Percentiles rank a stretch among this genome's conserved stretches.
Evolutionary conservation across 768 basidiomycete genomes (phyloP).

Genomic region (Russula sp.): DNA sequence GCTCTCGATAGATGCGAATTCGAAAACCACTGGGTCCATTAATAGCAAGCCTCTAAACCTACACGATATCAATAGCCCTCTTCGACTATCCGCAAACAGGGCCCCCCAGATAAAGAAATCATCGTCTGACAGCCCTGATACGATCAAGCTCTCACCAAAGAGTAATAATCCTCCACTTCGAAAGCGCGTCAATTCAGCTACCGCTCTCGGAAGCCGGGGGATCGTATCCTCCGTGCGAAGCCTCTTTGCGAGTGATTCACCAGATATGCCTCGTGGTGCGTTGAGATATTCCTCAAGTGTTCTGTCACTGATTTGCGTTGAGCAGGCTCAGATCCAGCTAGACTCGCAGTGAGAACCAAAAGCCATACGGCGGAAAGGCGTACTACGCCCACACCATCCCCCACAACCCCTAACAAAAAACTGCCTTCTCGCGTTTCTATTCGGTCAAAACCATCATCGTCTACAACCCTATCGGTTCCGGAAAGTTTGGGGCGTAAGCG

Average conservation of each 20-base stretch:
- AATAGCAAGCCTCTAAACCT: constrained; percentile 33
- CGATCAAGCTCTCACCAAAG: constrained; percentile 6
- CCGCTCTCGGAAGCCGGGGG: constrained; percentile 24
- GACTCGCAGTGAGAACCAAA: neutral
- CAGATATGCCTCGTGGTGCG: constrained; percentile 4
- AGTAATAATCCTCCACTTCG: constrained; percentile 10
- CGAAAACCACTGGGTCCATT: constrained; percentile 34
- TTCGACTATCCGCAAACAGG: constrained; percentile 18
- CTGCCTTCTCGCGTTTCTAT: constrained; percentile 13
- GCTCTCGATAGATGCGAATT: constrained; percentile 33
- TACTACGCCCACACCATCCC: constrained; percentile 14
- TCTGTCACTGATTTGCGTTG: neutral
- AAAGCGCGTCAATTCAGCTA: constrained; percentile 29
- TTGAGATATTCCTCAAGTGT: neutral
- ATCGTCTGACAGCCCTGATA: constrained; percentile 17
- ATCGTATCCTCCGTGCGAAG: constrained; percentile 26
- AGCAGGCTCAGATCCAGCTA: constrained; percentile 7
- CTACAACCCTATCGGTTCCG: constrained; percentile 21
- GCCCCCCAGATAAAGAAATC: constrained; percentile 16
- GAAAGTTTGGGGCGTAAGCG: constrained; percentile 18
- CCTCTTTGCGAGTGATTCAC: constrained; percentile 20
- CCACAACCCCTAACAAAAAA: constrained; percentile 14
- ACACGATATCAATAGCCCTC: constrained; percentile 24
- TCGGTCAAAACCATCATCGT: constrained; percentile 18
- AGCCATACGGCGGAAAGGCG: neutral